Evolutionary conservation across 345 rosid species (phyloP).

Genomic region (Chamaenerion angustifolium): DNA sequence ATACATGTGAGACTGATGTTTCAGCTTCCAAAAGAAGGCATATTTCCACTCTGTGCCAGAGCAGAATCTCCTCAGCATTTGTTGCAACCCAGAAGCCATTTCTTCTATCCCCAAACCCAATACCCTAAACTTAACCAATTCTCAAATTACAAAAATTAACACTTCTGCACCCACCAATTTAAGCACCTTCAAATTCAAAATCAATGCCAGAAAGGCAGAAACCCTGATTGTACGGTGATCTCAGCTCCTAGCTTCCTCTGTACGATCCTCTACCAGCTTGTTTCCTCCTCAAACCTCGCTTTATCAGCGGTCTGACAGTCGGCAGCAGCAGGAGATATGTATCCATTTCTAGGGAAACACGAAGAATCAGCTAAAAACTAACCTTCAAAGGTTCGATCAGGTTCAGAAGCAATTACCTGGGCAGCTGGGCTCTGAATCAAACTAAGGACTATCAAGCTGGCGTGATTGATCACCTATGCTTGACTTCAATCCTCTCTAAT

Average conservation of each 20-base stretch:
- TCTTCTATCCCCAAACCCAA: conserved; percentile 1
- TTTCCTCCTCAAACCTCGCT: conserved; percentile 58
- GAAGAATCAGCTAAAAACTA: conserved; percentile 5
- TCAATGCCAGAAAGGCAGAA: conserved; percentile 12
- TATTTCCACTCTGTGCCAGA: conserved; percentile 62
- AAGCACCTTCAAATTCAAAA: conserved; percentile 11
- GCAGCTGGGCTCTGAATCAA: neutral
- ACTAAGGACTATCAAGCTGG: conserved; percentile 1
- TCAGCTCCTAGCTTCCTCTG: conserved; percentile 63
- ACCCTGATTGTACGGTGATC: conserved; percentile 9
- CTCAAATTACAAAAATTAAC: neutral
- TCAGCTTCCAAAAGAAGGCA: conserved; percentile 84
- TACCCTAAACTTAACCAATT: neutral
- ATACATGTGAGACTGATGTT: conserved; percentile 65
- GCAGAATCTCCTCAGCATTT: conserved; percentile 61
- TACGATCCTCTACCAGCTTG: conserved; percentile 98
- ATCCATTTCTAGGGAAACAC: conserved; percentile 53
- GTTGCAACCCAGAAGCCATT: conserved; percentile 52
- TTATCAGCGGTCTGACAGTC: conserved; percentile 77
- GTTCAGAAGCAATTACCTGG: neutral
- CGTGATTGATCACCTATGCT: neutral
- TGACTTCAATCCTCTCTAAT: neutral
- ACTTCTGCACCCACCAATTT: neutral
- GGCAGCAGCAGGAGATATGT: conserved; percentile 56
- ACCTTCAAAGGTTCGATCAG: conserved; percentile 6